These are phyloP conservation scores for Sphagnum contortum DNA, from an alignment of 225 moss, liverwort and hornwort species.

Conservation along the genomic window DNA sequence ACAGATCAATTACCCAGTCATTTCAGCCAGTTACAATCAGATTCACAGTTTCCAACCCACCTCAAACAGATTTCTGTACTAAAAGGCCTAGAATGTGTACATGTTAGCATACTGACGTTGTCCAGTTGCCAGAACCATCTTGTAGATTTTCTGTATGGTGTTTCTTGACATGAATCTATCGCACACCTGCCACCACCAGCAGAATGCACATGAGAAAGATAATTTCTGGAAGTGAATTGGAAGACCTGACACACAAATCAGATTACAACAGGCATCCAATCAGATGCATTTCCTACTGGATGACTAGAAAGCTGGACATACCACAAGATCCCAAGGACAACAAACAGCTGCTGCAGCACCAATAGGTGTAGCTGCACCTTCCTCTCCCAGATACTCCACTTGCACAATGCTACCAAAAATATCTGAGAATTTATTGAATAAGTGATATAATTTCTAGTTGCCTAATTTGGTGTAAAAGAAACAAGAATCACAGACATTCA, in stretches of 20 bases:
- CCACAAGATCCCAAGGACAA: constrained; percentile 94
- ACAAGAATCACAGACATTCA: neutral
- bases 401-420: constrained; percentile 13
- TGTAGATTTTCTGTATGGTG: constrained; percentile 62
- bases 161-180: constrained; percentile 72
- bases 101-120: constrained; percentile 57
- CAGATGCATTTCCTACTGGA: too few relatives aligned
- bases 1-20: too few relatives aligned
- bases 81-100: too few relatives aligned
- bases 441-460: too few relatives aligned
- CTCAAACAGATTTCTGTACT: too few relatives aligned
- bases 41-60: too few relatives aligned
- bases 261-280: too few relatives aligned
- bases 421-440: too few relatives aligned
- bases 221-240: too few relatives aligned
- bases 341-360: constrained; percentile 81
- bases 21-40: too few relatives aligned
- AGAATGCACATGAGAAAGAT: too few relatives aligned
- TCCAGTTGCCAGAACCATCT: constrained; percentile 51
- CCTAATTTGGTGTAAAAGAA: neutral
- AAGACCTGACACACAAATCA: too few relatives aligned
- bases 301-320: constrained; percentile 11
- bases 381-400: constrained; percentile 90
- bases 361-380: constrained; percentile 62
- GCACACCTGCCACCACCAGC: constrained; percentile 71